These are phyloP conservation scores for Cytospora paraplurivora DNA, from an alignment of 2,329 filamentous ascomycete species.

Conservation along the genomic window DNA sequence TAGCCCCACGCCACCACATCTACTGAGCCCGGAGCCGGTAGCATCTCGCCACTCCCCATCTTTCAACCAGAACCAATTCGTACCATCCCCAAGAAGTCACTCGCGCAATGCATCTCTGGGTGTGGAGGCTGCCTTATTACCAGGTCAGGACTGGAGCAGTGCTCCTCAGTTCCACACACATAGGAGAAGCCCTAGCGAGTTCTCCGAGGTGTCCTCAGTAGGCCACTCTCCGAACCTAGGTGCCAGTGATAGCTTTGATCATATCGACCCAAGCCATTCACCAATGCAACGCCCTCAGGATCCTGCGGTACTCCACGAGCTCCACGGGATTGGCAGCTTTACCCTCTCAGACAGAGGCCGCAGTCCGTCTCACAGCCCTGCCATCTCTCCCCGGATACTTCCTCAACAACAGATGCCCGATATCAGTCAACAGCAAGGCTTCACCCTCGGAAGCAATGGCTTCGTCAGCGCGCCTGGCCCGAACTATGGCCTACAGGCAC, in stretches of 20 bases:
- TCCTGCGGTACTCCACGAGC: slow-evolving; percentile 72
- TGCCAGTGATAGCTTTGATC: slow-evolving; percentile 78
- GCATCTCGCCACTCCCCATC: slow-evolving; percentile 60
- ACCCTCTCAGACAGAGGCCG: slow-evolving; percentile 77
- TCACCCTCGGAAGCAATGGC: slow-evolving; percentile 47
- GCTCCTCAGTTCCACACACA: slow-evolving; percentile 73
- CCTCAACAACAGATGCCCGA: slow-evolving; percentile 60
- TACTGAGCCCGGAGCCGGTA: slow-evolving; percentile 52
- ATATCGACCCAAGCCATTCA: slow-evolving; percentile 70
- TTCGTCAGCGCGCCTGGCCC: slow-evolving; percentile 43
- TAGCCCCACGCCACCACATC: slow-evolving; percentile 58
- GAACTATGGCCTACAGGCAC: slow-evolving; percentile 46
- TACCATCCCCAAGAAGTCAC: slow-evolving; percentile 48
- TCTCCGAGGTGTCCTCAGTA: slow-evolving; percentile 85
- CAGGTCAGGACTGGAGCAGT: slow-evolving; percentile 56
- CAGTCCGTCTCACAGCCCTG: slow-evolving; percentile 76
- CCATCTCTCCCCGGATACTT: slow-evolving; percentile 63
- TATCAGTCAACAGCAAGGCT: slow-evolving; percentile 53
- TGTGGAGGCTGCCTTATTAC: slow-evolving; percentile 59
- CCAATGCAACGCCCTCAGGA: slow-evolving; percentile 79
- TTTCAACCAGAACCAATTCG: slow-evolving; percentile 59
- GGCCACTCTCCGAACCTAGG: slow-evolving; percentile 76
- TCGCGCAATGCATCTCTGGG: slow-evolving; percentile 60
- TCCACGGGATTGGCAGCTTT: slow-evolving; percentile 77
- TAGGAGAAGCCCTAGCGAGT: slow-evolving; percentile 83